phyloP scores from a whole-genome alignment of 148 eudicot genomes.

The Oxyria digyna region DNA sequence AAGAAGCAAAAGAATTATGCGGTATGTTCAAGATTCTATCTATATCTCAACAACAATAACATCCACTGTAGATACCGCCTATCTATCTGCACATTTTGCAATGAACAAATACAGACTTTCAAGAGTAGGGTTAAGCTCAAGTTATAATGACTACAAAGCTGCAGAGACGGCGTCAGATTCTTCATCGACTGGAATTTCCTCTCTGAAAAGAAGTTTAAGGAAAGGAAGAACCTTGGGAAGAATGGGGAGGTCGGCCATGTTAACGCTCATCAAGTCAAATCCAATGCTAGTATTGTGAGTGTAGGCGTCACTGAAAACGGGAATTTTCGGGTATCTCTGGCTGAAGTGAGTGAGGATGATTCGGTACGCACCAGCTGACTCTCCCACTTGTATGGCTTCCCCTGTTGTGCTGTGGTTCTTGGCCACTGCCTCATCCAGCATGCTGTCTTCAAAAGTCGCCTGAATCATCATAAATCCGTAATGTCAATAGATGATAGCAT shows the following conservation, averaged over 20 bases:
- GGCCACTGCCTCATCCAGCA: slow-evolving; percentile 77
- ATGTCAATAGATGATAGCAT: neutral
- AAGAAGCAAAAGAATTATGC: too few species aligned
- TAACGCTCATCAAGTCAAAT: slow-evolving; percentile 89
- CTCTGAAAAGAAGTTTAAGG: slow-evolving; percentile 54
- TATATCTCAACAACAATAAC: too few species aligned
- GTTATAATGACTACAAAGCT: slow-evolving; percentile 9
- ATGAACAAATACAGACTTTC: neutral
- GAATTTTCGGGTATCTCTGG: slow-evolving; percentile 91
- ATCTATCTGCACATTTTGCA: too few species aligned
- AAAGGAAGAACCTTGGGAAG: slow-evolving; percentile 74
- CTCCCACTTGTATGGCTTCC: slow-evolving; percentile 82
- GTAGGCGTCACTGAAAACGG: slow-evolving; percentile 63
- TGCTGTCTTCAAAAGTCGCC: slow-evolving; percentile 91
- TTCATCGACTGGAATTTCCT: slow-evolving; percentile 64
- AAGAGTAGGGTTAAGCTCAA: neutral
- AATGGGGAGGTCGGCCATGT: slow-evolving; percentile 57
- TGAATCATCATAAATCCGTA: slow-evolving; percentile 11
- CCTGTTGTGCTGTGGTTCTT: slow-evolving; percentile 87
- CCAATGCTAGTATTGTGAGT: slow-evolving; percentile 82
- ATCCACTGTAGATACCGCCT: too few species aligned
- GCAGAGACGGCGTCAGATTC: slow-evolving; percentile 39
- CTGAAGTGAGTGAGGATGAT: slow-evolving; percentile 92
- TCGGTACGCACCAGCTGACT: slow-evolving; percentile 69
- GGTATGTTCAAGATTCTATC: too few species aligned